Evolutionary conservation across 371 early-diverging fungal genomes (phyloP).

Genomic region (Entomophthora muscae): DNA sequence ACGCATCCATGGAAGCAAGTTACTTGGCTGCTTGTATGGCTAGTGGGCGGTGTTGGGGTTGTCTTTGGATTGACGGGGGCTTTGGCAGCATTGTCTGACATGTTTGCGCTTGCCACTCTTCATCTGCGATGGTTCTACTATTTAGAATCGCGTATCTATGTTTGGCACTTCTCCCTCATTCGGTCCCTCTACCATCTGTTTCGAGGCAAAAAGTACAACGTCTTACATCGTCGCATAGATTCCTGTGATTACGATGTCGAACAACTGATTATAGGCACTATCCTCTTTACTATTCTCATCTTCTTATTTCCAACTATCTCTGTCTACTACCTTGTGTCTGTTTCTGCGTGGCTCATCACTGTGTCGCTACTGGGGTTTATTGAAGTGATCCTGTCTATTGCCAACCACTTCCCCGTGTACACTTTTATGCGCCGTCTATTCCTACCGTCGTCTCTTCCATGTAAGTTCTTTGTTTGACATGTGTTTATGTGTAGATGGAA

Average conservation of each 20-base stretch:
- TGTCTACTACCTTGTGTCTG: slow-evolving; percentile 50
- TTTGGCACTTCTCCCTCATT: slow-evolving; percentile 73
- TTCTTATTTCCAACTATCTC: slow-evolving; percentile 90
- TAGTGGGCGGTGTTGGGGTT: slow-evolving; percentile 57
- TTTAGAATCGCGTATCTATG: slow-evolving; percentile 77
- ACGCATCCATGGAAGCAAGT: slow-evolving; percentile 17
- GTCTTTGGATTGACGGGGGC: slow-evolving; percentile 68
- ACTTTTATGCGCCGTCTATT: not conserved
- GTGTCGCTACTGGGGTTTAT: not conserved
- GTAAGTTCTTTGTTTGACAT: not conserved
- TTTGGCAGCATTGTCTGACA: slow-evolving; percentile 61
- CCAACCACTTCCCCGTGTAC: not conserved
- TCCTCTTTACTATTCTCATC: slow-evolving; percentile 77
- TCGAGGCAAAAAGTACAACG: slow-evolving; percentile 68
- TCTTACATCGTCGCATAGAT: slow-evolving; percentile 83
- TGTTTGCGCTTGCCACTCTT: slow-evolving; percentile 60
- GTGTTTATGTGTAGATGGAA: not conserved
- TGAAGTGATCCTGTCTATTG: not conserved
- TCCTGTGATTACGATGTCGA: slow-evolving; percentile 85
- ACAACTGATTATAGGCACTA: slow-evolving; percentile 85
- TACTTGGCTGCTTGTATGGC: slow-evolving; percentile 41
- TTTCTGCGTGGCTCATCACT: not conserved
- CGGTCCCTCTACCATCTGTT: not conserved
- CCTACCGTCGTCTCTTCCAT: not conserved
- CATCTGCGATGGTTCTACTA: slow-evolving; percentile 89